Evolutionary conservation across 2,329 filamentous ascomycete genomes (phyloP), one percentile per base, ranked within the genome.

Genomic region (Fusarium tricinctum): DNA sequence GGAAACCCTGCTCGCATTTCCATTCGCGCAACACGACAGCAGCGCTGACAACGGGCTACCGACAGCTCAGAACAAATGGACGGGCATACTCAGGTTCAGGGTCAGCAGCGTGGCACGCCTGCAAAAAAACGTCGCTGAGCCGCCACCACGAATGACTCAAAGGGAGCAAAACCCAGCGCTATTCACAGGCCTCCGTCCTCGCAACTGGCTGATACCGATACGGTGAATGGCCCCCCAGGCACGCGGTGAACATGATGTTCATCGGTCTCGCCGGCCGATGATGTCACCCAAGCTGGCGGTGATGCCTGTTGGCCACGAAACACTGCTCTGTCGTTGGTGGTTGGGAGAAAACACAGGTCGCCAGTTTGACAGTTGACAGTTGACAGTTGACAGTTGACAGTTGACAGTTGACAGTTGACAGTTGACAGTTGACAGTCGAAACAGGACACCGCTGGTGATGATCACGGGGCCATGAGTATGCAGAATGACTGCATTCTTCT

Each of bases 71-170:
- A 66, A 52, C 52, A 47, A 39, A 65, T 66, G 56, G 66, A 51
- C 8, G 23, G 23, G 4, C 23, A 23, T 23, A 8, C 23, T 23
- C 23, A 23, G 23, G 23, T 23, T 23, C 50, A 69, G 52, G 33
- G 33, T 62, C 28, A 40, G 38, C 53, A 62, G 65, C 66, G 61
- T 69, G 61, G 62, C 66, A 69, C 49, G 49, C 55, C 35, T 59
- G 30, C 23, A 51, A 50, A 58, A 45, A 20, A 33, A 26, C 8
- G 26, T 26, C 53, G 40, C 66, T 69, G 66, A 69, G 66, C 66
- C 66, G 66, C 66, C 66, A 56, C 66, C 66, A 69, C 57, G 43
- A 57, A 67, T 69, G 57, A 63, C 62, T 70, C 62, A 56, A 70
- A 30, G 5, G 12, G 51, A 26, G 28, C 35, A 40, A 20, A 32